These are phyloP conservation scores for Amaranthus hypochondriacus DNA, from an alignment of 148 eudicot species.

Conservation along the genomic window DNA sequence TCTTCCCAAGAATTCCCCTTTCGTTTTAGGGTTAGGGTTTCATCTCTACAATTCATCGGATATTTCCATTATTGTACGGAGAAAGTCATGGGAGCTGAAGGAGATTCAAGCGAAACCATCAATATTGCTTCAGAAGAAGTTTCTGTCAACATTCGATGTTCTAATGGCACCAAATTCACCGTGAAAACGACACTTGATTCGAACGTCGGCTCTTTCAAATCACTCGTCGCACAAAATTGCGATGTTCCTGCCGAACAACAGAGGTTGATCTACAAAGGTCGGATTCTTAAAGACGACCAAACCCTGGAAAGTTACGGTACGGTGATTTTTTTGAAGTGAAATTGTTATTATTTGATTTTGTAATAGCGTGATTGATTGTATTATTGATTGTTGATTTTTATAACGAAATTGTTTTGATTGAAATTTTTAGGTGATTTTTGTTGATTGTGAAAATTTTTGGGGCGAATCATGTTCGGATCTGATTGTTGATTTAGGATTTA, in stretches of 20 bases:
- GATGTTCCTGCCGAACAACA: constrained; percentile 85
- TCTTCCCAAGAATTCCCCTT: neutral
- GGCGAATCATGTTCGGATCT: neutral
- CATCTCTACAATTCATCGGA: constrained; percentile 10
- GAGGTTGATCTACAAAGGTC: constrained; percentile 87
- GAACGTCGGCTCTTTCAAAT: constrained; percentile 54
- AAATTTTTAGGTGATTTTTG: neutral
- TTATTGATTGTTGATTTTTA: neutral
- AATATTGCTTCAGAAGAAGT: constrained; percentile 34
- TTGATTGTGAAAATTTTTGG: neutral
- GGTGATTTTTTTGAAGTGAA: neutral
- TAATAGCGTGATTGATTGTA: constrained; percentile 10
- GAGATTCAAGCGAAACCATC: constrained; percentile 35
- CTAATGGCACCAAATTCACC: constrained; percentile 70
- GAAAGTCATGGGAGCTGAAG: constrained; percentile 50
- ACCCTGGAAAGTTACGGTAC: constrained; percentile 78
- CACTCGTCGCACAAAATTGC: constrained; percentile 51
- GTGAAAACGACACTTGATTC: constrained; percentile 54
- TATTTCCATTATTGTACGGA: neutral
- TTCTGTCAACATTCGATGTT: constrained; percentile 65
- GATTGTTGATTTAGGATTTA: neutral
- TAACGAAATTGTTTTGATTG: neutral
- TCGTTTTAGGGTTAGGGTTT: constrained; percentile 36
- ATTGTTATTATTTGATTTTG: neutral
- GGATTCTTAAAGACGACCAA: constrained; percentile 90